These are phyloP conservation scores for Trichoderma guizhouense DNA, from an alignment of 2,329 filamentous ascomycete genomes.

Conservation along the genomic window DNA sequence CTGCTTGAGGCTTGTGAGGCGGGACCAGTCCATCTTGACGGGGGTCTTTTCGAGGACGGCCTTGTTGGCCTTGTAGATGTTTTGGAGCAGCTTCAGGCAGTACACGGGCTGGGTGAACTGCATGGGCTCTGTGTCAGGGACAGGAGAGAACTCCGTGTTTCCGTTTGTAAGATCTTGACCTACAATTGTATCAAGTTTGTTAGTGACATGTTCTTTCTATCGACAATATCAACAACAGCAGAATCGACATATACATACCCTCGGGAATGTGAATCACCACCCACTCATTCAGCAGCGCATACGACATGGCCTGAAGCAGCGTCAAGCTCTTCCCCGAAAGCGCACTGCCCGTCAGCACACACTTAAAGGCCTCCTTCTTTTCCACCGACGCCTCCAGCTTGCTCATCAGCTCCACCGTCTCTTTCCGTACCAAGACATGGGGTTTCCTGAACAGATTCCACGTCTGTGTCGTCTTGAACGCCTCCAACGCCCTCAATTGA, in stretches of 20 bases:
- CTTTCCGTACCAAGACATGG: constrained; percentile 70
- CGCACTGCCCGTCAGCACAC: constrained; percentile 70
- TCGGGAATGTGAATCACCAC: constrained; percentile 87
- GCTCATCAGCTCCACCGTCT: constrained; percentile 70
- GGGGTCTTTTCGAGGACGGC: constrained; percentile 54
- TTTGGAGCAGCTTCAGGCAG: constrained; percentile 68
- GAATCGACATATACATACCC: constrained; percentile 51
- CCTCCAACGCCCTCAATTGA: constrained; percentile 76
- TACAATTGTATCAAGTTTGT: background rate
- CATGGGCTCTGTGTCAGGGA: constrained; percentile 54
- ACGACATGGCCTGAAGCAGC: constrained; percentile 76
- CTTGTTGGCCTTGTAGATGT: constrained; percentile 70
- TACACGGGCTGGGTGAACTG: constrained; percentile 78
- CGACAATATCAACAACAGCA: background rate
- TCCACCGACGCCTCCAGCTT: constrained; percentile 55
- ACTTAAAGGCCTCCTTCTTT: constrained; percentile 54
- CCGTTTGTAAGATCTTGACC: constrained; percentile 79
- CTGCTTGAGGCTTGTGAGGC: constrained; percentile 46
- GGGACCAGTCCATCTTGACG: constrained; percentile 44
- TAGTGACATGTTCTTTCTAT: too few species aligned
- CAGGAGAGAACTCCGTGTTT: constrained; percentile 73
- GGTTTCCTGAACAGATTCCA: constrained; percentile 86
- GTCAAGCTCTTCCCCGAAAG: constrained; percentile 84
- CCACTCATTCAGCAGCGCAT: constrained; percentile 81
- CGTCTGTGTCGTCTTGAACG: constrained; percentile 85